Evolutionary conservation across 2,329 filamentous ascomycete species (phyloP).

Genomic region (Tolypocladium cylindrosporum): DNA sequence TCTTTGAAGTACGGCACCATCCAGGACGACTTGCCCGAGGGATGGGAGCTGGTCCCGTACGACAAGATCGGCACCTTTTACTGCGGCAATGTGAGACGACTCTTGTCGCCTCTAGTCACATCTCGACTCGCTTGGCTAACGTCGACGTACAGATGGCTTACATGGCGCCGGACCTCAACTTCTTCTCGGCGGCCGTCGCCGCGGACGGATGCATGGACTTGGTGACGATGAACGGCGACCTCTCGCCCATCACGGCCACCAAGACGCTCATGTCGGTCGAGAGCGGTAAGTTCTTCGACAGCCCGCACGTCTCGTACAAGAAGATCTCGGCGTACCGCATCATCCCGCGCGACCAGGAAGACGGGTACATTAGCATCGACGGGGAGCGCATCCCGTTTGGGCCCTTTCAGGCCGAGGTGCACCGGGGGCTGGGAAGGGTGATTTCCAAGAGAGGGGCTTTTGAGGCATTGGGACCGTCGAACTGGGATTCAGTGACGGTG

Average conservation of each 20-base stretch:
- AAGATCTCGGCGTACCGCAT: slow-evolving; percentile 87
- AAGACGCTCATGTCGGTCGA: slow-evolving; percentile 64
- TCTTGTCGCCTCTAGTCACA: slow-evolving; percentile 4
- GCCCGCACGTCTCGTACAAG: slow-evolving; percentile 64
- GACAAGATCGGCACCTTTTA: slow-evolving; percentile 88
- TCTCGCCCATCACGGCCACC: slow-evolving; percentile 56
- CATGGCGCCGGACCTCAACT: slow-evolving; percentile 78
- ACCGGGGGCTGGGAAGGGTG: slow-evolving; percentile 73
- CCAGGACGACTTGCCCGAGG: slow-evolving; percentile 62
- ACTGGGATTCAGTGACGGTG: slow-evolving; percentile 35
- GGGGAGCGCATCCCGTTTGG: slow-evolving; percentile 81
- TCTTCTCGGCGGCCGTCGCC: slow-evolving; percentile 76
- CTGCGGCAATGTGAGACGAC: slow-evolving; percentile 62
- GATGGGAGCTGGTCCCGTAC: slow-evolving; percentile 65
- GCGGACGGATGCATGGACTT: slow-evolving; percentile 82
- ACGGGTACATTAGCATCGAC: slow-evolving; percentile 88
- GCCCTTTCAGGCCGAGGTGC: slow-evolving; percentile 85
- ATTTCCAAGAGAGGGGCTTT: slow-evolving; percentile 67
- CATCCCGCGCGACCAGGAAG: slow-evolving; percentile 57
- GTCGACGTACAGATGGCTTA: slow-evolving; percentile 58
- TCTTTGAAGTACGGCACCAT: slow-evolving; percentile 70
- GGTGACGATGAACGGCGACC: slow-evolving; percentile 67
- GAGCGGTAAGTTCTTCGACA: slow-evolving; percentile 68
- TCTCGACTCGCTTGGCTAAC: slow-evolving; percentile 3
- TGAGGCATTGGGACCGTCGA: slow-evolving; percentile 48